phyloP scores from a whole-genome alignment of 352 stramenopile genomes.

The Aphanomyces invadans region DNA sequence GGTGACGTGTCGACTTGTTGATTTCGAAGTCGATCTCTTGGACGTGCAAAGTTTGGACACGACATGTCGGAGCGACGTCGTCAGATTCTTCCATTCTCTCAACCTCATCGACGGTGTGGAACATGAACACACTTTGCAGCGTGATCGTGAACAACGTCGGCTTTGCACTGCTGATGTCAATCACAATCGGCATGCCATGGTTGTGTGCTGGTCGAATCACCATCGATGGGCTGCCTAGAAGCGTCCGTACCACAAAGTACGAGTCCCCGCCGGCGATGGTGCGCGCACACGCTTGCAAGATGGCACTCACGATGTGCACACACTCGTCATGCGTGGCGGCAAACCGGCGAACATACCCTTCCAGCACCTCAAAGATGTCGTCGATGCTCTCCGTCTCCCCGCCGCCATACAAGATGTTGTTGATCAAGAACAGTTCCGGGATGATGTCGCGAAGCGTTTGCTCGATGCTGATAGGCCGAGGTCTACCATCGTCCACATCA shows the following conservation, averaged over 20 bases:
- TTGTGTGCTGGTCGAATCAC: conserved; percentile 68
- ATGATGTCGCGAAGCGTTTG: conserved; percentile 73
- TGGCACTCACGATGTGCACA: conserved; percentile 52
- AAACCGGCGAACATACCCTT: conserved; percentile 62
- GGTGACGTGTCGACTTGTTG: conserved; percentile 49
- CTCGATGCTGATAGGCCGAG: conserved; percentile 64
- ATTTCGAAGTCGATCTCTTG: conserved; percentile 71
- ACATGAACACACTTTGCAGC: conserved; percentile 67
- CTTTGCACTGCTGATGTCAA: conserved; percentile 48
- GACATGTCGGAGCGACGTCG: conserved; percentile 49
- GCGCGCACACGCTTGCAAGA: conserved; percentile 62
- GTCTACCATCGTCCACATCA: conserved; percentile 24
- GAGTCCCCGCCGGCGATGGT: conserved; percentile 74
- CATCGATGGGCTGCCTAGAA: conserved; percentile 60
- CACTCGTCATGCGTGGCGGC: conserved; percentile 51
- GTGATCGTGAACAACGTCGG: conserved; percentile 65
- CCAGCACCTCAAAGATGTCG: conserved; percentile 74
- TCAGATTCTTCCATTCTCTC: conserved; percentile 52
- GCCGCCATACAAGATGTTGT: conserved; percentile 65
- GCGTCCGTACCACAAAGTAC: conserved; percentile 68
- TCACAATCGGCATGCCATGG: conserved; percentile 59
- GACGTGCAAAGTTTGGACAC: conserved; percentile 62
- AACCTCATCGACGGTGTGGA: conserved; percentile 71
- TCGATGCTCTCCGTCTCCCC: conserved; percentile 53
- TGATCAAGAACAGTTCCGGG: conserved; percentile 66